These are phyloP conservation scores for Vigna nakashimae DNA, from an alignment of 306 rosid genomes.

Conservation along the genomic window DNA sequence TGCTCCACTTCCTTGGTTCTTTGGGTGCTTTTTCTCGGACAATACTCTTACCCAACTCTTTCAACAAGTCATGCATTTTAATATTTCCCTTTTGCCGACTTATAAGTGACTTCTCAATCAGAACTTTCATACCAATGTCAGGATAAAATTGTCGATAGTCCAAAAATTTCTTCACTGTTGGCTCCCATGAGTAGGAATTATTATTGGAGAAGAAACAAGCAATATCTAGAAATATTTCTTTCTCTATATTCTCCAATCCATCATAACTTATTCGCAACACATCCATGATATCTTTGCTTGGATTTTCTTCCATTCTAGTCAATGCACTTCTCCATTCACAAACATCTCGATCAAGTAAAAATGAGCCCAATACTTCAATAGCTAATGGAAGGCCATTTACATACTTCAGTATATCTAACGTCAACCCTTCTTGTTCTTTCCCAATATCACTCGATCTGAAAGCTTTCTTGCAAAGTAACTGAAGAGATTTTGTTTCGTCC, in stretches of 20 bases:
- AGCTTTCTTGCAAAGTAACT: background rate
- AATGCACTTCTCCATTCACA: background rate
- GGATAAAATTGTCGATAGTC: constrained; percentile 12
- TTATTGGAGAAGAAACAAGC: background rate
- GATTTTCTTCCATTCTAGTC: background rate
- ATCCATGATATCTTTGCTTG: background rate
- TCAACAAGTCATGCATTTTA: background rate
- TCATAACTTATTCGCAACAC: background rate
- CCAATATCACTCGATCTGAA: background rate
- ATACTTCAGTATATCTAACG: background rate
- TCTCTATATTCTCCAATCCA: background rate
- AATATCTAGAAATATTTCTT: constrained; percentile 43
- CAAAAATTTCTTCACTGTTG: background rate
- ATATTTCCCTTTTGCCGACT: rapidly evolving
- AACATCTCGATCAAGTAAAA: background rate
- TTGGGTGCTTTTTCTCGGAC: background rate
- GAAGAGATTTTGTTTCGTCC: background rate
- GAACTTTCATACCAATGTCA: constrained; percentile 25
- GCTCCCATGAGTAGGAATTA: rapidly evolving
- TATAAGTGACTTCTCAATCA: constrained; percentile 41
- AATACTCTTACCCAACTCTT: background rate
- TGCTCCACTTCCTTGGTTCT: constrained; percentile 32
- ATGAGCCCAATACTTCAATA: constrained; percentile 21
- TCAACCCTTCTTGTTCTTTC: background rate
- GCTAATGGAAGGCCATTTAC: constrained; percentile 36